Evolutionary conservation across 257 asterid genomes (phyloP), one percentile per base, ranked within the genome.

Genomic region (Mitragyna speciosa): DNA sequence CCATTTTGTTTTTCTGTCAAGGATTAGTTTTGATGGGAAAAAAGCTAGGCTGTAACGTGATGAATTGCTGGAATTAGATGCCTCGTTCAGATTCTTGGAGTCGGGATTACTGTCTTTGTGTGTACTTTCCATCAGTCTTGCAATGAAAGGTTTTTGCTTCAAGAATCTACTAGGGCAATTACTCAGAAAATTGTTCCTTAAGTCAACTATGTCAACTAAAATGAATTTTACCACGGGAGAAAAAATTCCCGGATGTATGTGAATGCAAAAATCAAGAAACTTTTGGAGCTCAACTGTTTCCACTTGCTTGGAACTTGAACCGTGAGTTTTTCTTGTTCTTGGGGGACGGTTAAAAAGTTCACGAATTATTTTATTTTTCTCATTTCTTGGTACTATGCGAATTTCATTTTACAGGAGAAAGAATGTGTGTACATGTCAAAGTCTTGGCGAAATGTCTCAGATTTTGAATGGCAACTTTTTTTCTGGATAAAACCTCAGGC

Each of bases 401-500:
- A 56, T 56, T 56, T 20, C 26, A 56, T 22, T 56, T 56, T 56
- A 19, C 12, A 0, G 63, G n/a, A 54, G 61, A 5, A 54, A 17
- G 8, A 5, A 54, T 54, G 24, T 52, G 2, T 54, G 61, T 54
- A 54, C n/a, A 54, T 54, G 61, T 54, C 61, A 54, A 54, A 54
- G n/a, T 54, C 61, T 54, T 20, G 63, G 63, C 7, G 11, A 11
- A 56, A 56, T 56, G 63, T 6, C 26, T 19, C 11, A 56, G 26
- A 20, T 56, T 56, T 22, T 56, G 63, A 56, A 56, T 20, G 26
- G 11, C 7, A 56, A 56, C 63, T 56, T 19, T 20, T 54, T 12
- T 56, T 56, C n/a, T 78, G n/a, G 66, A 76, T 63, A 69, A 85
- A 84, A 81, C 84, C 77, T 71, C 91, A 93, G 99, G 97, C 87